Evolutionary conservation across 306 rosid species (phyloP).

Genomic region (Mimosa bimucronata): DNA sequence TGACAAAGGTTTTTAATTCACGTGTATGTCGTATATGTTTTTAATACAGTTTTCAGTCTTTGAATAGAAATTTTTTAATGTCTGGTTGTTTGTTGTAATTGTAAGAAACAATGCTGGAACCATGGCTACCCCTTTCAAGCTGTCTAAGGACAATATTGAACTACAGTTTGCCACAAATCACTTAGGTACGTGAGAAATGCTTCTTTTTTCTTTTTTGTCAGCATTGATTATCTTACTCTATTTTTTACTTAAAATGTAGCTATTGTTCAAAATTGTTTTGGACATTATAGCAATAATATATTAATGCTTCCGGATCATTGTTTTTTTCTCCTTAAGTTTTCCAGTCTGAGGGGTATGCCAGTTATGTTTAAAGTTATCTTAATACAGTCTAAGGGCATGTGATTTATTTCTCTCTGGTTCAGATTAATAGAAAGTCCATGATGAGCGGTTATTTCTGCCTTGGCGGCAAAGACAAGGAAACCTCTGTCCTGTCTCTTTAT

Average conservation of each 20-base stretch:
- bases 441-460: not conserved
- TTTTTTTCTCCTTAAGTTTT: slow-evolving; percentile 6
- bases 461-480: not conserved
- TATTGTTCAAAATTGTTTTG: slow-evolving; percentile 17
- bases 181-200: slow-evolving; percentile 50
- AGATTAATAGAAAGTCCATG: not conserved
- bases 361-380: not conserved
- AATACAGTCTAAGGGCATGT: not conserved
- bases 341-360: not conserved
- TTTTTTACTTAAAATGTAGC: not conserved
- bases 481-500: not conserved
- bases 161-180: slow-evolving; percentile 88
- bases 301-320: not conserved
- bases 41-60: not conserved
- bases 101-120: slow-evolving; percentile 92
- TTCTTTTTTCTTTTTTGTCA: not conserved
- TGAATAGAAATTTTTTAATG: slow-evolving; percentile 31
- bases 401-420: not conserved
- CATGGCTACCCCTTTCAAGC: slow-evolving; percentile 65
- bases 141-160: slow-evolving; percentile 81
- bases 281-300: not conserved
- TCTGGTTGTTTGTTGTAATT: slow-evolving; percentile 40
- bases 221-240: not conserved
- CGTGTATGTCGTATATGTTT: slow-evolving; percentile 2
- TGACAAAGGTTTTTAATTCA: not conserved